Evolutionary conservation across 164 flowering plant genomes (phyloP).

Genomic region (Magnolia changhungtana): DNA sequence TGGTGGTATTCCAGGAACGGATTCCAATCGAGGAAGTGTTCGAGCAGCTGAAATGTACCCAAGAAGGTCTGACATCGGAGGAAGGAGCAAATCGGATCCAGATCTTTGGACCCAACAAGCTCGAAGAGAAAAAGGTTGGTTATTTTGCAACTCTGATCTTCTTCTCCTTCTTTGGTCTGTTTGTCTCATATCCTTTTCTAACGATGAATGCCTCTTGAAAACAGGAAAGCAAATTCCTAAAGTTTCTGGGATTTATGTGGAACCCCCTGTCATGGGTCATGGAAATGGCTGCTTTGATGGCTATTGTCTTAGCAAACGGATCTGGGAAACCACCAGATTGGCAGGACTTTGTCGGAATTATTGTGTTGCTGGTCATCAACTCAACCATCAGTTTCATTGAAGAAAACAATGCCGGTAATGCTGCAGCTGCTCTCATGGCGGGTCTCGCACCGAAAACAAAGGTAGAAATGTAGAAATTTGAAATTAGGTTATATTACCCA

Average conservation of each 20-base stretch:
- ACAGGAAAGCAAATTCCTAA: constrained; percentile 71
- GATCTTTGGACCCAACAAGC: constrained; percentile 75
- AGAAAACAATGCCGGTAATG: constrained; percentile 81
- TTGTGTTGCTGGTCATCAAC: constrained; percentile 57
- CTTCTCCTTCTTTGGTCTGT: neutral
- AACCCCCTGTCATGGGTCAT: constrained; percentile 81
- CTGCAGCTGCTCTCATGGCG: constrained; percentile 83
- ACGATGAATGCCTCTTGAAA: neutral
- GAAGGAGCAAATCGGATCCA: constrained; percentile 68
- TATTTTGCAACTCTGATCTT: neutral
- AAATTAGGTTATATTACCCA: neutral
- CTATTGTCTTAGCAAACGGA: constrained; percentile 71
- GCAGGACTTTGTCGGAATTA: constrained; percentile 75
- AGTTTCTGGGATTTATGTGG: constrained; percentile 85
- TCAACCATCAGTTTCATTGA: constrained; percentile 77
- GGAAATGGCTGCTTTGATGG: constrained; percentile 79
- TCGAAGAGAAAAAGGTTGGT: constrained; percentile 74
- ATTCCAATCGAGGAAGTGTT: constrained; percentile 73
- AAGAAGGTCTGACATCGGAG: constrained; percentile 55
- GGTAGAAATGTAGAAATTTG: constrained; percentile 25
- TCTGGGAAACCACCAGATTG: constrained; percentile 69
- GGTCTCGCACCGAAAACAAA: constrained; percentile 79
- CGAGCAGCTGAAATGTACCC: constrained; percentile 64
- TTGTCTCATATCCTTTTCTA: neutral
- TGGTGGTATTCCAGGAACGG: constrained; percentile 35